Conservation (phyloP, 768 basidiomycete species). For the Phlebiopsis gigantea region DNA sequence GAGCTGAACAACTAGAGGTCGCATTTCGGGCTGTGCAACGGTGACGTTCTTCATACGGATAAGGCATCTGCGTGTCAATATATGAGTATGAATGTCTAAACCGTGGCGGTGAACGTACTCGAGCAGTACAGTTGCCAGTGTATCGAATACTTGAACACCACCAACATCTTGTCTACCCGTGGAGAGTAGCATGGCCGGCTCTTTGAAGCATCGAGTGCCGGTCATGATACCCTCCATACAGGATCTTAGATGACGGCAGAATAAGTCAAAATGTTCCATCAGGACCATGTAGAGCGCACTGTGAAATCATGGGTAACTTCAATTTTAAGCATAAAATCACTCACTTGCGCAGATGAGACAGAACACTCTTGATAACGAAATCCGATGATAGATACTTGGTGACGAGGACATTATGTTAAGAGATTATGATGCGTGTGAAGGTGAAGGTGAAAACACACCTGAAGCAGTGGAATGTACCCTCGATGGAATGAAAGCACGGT, state of each 20-base stretch:
- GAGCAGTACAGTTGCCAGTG: conserved; percentile 19
- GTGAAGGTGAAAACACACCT: conserved; percentile 17
- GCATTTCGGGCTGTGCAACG: conserved; percentile 39
- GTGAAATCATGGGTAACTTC: background rate
- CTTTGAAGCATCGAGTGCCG: conserved; percentile 20
- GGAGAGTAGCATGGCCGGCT: conserved; percentile 1
- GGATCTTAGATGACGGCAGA: conserved; percentile 12
- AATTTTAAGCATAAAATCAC: background rate
- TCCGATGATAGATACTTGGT: conserved; percentile 29
- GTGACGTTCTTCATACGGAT: conserved; percentile 55
- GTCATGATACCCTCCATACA: conserved; percentile 23
- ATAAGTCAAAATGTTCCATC: conserved; percentile 21
- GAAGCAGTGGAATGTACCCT: conserved; percentile 27
- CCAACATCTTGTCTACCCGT: conserved; percentile 11
- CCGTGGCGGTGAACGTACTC: conserved; percentile 12
- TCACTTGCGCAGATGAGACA: conserved; percentile 27
- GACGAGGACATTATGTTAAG: no score
- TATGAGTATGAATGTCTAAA: background rate
- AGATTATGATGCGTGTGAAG: background rate
- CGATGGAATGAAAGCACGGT: conserved; percentile 26
- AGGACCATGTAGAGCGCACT: conserved; percentile 21
- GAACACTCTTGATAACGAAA: conserved; percentile 25
- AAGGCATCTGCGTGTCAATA: conserved; percentile 19
- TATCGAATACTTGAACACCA: conserved; percentile 25
- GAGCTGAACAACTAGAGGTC: conserved; percentile 37